Base-by-base conservation (phyloP, 2,329 filamentous ascomycete species). In the Ceratocystis alfenasii region DNA sequence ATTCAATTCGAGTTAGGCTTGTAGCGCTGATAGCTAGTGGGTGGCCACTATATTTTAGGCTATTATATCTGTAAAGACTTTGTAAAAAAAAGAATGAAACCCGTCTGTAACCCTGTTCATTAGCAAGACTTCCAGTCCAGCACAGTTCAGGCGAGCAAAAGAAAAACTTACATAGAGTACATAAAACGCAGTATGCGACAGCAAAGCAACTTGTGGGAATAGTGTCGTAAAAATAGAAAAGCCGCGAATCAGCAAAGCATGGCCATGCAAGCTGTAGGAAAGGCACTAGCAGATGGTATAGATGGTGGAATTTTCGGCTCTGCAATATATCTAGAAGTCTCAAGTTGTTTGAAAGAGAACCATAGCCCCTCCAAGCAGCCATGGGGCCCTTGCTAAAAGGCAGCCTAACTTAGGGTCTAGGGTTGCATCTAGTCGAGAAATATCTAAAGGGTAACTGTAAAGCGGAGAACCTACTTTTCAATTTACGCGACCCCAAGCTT, bases 401-500 rank as follows among this genome's bases (percentile, higher is more conserved):
- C 28, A 59, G 55, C 55, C 55, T 59, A 36, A 0, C 3, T 30
- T 25, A 59, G 55, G 55, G 55, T 59, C n/a, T 1, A 12, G 5
- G 48, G n/a, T 5, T 22, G 30, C 1, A 1, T 3, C 1, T 8
- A 36, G 28, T 1, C 7, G 22, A 28, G 7, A 10, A 22, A 20
- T 10, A 5, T 25, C 8, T 53, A 12, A 20, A 15, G 22, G 25
- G 22, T 28, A 59, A 36, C 55, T 36, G 6, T 53, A 53, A 28
- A 53, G 10, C n/a, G 59, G 59, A 3, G 36, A 41, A 4, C 3
- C 33, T 17, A 44, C 33, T 5, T 12, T n/a, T 62, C 53, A 64
- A 66, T 66, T 64, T 66, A 67, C 66, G 57, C 66, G 62, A 62
- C 44, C 10, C 28, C 25, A 25, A 22, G 20, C 20, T 20, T 10